Evolutionary conservation across 208 protist genomes (phyloP).

Genomic region (Acanthamoeba divionensis): DNA sequence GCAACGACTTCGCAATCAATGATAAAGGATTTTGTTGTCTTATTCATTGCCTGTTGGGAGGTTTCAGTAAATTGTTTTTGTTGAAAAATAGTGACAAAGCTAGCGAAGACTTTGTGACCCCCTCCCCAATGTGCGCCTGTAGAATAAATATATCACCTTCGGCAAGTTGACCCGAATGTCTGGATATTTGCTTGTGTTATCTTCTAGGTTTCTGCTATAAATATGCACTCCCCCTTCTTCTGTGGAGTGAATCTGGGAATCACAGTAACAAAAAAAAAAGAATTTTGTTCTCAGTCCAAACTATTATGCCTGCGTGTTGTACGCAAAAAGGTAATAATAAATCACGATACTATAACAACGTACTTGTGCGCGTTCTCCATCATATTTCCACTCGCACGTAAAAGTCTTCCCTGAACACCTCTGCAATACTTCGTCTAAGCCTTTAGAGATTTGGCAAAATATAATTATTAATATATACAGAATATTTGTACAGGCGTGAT

Average conservation of each 20-base stretch:
- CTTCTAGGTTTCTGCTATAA: conserved; percentile 97
- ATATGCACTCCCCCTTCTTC: conserved; percentile 84
- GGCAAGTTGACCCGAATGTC: conserved; percentile 91
- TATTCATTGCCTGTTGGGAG: background rate
- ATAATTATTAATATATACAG: background rate
- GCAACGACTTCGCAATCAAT: conserved; percentile 98
- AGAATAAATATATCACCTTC: background rate
- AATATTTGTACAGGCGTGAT: background rate
- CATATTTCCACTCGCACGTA: conserved; percentile 99
- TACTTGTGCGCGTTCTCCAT: conserved; percentile 92
- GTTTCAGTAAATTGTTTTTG: no score
- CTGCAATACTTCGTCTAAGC: conserved; percentile 69
- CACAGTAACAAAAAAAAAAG: background rate
- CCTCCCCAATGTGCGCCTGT: no score
- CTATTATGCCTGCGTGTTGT: no score
- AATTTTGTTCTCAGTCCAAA: background rate
- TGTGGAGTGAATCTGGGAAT: conserved; percentile 77
- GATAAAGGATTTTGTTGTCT: conserved; percentile 92
- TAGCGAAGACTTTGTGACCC: no score
- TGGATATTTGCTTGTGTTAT: conserved; percentile 97
- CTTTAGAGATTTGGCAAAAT: background rate
- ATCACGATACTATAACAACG: background rate
- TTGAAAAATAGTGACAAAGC: background rate
- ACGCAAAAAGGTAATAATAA: background rate
- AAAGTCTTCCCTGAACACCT: conserved; percentile 83